Evolutionary conservation across 768 basidiomycete genomes (phyloP).

Genomic region (Termitomyces eurrhizus): DNA sequence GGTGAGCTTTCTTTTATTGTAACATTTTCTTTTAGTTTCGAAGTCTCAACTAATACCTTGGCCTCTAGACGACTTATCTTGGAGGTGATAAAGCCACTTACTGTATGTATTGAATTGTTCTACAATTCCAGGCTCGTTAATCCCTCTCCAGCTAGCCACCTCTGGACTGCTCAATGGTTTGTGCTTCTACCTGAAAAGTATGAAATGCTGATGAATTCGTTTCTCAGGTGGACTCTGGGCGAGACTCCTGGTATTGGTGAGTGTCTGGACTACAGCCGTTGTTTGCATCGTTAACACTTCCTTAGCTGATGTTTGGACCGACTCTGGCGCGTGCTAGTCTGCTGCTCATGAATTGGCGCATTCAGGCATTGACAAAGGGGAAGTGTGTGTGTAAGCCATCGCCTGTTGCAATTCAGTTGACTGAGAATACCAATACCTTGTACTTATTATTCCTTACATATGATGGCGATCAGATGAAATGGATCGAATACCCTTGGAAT

Average conservation of each 20-base stretch:
- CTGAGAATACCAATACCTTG: background rate
- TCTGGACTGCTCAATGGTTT: constrained; percentile 58
- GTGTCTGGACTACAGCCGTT: constrained; percentile 15
- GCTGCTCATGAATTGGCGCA: background rate
- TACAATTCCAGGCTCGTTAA: background rate
- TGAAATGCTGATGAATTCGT: background rate
- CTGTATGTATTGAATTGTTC: constrained; percentile 25
- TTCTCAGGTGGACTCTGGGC: constrained; percentile 46
- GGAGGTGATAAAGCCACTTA: constrained; percentile 45
- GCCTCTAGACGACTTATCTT: constrained; percentile 35
- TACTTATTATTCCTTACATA: background rate
- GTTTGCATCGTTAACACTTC: constrained; percentile 1
- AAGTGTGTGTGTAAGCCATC: background rate
- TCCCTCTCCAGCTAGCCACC: constrained; percentile 35
- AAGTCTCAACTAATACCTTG: background rate
- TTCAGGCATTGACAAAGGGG: background rate
- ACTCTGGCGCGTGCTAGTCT: constrained; percentile 41
- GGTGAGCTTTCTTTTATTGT: constrained; percentile 21
- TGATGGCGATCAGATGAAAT: background rate
- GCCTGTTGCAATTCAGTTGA: background rate
- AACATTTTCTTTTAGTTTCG: background rate
- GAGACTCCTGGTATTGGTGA: constrained; percentile 53
- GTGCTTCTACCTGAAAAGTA: background rate
- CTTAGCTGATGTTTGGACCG: constrained; percentile 52
- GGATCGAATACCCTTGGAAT: background rate